Evolutionary conservation across 148 eudicot genomes (phyloP), one percentile per base, ranked within the genome.

Genomic region (Beta vulgaris): DNA sequence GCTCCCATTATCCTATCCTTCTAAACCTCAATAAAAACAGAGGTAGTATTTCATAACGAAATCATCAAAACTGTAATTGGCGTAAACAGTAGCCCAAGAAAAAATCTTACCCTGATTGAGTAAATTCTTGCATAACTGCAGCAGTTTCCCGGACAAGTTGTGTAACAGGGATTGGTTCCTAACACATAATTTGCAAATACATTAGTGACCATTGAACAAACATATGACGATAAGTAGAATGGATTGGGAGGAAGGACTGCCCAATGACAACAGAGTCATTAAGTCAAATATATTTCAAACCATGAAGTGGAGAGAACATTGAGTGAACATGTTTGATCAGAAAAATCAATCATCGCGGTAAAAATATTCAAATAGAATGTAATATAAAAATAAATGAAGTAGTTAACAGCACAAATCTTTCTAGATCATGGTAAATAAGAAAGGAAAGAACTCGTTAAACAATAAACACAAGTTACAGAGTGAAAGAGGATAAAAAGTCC

Each of bases 101-200:
- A n/a, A n/a, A n/a, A 49, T 81, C 79, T 77, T 89, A 95, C 98
- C 98, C 98, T 44, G 98, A 95, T 77, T 95, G 98, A 73, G 98
- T 95, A 78, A 95, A 95, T 78, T 95, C 98, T 78, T 95, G 98
- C 98, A 92, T 95, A 76, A 95, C 98, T 63, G 98, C 90, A 14
- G 98, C 98, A 51, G 98, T 95, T 88, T 95, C 98, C 84, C 98
- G 86, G 29, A 95, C 98, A 82, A 95, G 92, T 77, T 90, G 98
- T 57, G 98, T 92, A 9, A 95, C 98, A 8, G 97, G 98, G 76
- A 95, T 95, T 19, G 91, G 84, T 85, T 95, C 98, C 98, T 95
- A 51, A 73, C 28, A 70, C 4, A 34, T 12, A 73, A 68, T 53
- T 19, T 10, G 67, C 63, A 42, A 35, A 67, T 28, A 79, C n/a